Base-by-base conservation (phyloP, 129 eudicot species). In the Heracleum sosnowskyi region DNA sequence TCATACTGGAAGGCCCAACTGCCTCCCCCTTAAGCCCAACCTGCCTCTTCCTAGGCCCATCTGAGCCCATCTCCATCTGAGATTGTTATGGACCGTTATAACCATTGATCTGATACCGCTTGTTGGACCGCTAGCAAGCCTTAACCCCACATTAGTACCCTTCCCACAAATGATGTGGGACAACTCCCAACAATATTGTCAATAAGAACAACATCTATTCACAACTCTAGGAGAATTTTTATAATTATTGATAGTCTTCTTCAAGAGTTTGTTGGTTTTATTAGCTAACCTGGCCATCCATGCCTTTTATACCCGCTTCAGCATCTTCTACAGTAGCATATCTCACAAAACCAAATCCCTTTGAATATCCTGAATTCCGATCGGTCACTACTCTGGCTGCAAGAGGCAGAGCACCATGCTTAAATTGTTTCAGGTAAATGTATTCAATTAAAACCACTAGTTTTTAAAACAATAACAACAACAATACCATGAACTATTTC, bases 341-440 rank as follows among this genome's bases (percentile, higher is more conserved):
- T 73, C 83, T 81, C 28, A 95, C 98, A 72, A 91, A 95, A 31
- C 98, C 98, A 62, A 88, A 95, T 62, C 98, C 97, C 80, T 90
- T 91, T 31, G 97, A 95, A 85, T 75, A 91, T 33, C 96, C 97
- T 44, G 96, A 88, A n/a, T 82, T 84, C 45, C 98, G 94, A 64
- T 95, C 98, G 57, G 96, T 88, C 78, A 91, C 98, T 39, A 95
- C 98, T 77, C 87, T 90, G 42, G 97, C 97, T 94, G 95, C 90
- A 86, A 41, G 80, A 69, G 26, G 76, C 16, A 72, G 31, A 79
- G 9, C 39, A 83, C 13, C 42, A 76, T 29, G 80, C 24, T 79
- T 37, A 63, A 18, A 60, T 77, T 69, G 8, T 34, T 7, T 63
- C 45, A 31, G 13, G 71, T 20, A 62, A 11, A 12, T 7, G 66